Conservation (phyloP, 1,284 basidiomycete species). For the Papiliotrema laurentii region DNA sequence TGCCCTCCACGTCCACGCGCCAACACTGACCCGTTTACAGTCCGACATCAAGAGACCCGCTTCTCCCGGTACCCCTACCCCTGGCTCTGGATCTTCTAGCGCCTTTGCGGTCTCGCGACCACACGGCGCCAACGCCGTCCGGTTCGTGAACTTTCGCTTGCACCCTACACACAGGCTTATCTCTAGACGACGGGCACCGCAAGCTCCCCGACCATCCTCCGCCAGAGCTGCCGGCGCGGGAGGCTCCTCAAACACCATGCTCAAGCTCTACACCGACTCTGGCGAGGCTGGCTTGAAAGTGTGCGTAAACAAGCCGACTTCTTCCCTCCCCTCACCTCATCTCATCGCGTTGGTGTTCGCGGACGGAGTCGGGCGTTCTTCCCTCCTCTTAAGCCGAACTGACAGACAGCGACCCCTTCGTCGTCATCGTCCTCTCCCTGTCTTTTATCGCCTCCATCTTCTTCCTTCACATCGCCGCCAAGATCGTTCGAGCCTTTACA, state of each 20-base stretch:
- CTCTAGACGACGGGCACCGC: constrained; percentile 72
- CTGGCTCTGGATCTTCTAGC: constrained; percentile 22
- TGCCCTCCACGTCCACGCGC: not conserved
- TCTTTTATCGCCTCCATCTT: constrained; percentile 99
- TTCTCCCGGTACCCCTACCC: constrained; percentile 30
- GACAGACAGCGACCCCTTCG: constrained; percentile 80
- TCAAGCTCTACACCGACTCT: constrained; percentile 91
- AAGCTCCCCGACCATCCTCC: constrained; percentile 76
- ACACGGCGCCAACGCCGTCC: constrained; percentile 44
- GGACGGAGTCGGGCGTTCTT: not conserved
- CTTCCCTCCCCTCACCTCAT: not conserved
- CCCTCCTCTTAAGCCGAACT: not conserved
- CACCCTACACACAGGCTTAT: not conserved
- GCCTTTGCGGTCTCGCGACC: constrained; percentile 42
- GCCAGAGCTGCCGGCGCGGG: constrained; percentile 90
- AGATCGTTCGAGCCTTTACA: constrained; percentile 84
- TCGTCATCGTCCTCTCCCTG: constrained; percentile 92
- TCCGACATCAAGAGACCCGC: constrained; percentile 39
- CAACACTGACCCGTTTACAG: constrained; percentile 12
- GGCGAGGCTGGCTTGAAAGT: constrained; percentile 94
- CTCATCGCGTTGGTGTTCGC: not conserved
- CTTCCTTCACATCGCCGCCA: constrained; percentile 96
- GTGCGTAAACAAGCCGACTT: constrained; percentile 61
- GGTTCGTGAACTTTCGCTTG: constrained; percentile 17
- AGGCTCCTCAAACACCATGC: constrained; percentile 95